A percentile compares a stretch with the other conserved stretches of the same genome.
phyloP scores from a whole-genome alignment of 345 rosid species.

The Hibiscus mutabilis region DNA sequence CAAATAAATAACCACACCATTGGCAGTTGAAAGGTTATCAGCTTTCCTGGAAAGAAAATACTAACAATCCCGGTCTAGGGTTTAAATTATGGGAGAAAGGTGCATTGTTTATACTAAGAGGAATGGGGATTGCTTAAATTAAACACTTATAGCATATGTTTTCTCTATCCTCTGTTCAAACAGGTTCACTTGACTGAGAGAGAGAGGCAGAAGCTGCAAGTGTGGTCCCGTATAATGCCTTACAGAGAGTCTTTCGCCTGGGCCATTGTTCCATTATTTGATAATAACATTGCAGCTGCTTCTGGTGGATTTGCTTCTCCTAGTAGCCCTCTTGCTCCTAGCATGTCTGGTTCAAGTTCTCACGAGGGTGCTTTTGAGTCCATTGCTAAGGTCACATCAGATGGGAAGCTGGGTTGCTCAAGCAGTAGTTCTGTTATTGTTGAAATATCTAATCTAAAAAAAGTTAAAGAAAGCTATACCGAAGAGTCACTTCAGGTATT shows the following conservation, averaged over 20 bases:
- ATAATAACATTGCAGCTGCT: constrained; percentile 63
- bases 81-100: not conserved
- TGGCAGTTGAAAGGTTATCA: not conserved
- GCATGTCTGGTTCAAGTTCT: constrained; percentile 79
- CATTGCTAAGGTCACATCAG: constrained; percentile 73
- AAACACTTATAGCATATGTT: constrained; percentile 1
- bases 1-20: not conserved
- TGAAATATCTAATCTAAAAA: constrained; percentile 91
- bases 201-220: constrained; percentile 94
- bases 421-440: constrained; percentile 80
- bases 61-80: not conserved
- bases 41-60: not conserved
- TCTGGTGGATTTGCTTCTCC: constrained; percentile 91
- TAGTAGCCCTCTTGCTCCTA: constrained; percentile 91
- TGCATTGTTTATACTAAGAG: not conserved
- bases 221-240: constrained; percentile 99
- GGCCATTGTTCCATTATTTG: constrained; percentile 98
- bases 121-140: not conserved
- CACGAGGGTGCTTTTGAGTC: constrained; percentile 80
- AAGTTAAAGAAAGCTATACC: constrained; percentile 91
- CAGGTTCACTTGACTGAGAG: constrained; percentile 90
- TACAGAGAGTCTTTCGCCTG: constrained; percentile 93
- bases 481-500: constrained; percentile 94
- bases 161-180: constrained; percentile 18
- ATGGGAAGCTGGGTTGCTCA: constrained; percentile 75